Percentiles rank a stretch among this genome's conserved stretches.
These are phyloP conservation scores for Ascomycota sp. DNA, from an alignment of 2,329 filamentous ascomycete species.

Conservation along the genomic window DNA sequence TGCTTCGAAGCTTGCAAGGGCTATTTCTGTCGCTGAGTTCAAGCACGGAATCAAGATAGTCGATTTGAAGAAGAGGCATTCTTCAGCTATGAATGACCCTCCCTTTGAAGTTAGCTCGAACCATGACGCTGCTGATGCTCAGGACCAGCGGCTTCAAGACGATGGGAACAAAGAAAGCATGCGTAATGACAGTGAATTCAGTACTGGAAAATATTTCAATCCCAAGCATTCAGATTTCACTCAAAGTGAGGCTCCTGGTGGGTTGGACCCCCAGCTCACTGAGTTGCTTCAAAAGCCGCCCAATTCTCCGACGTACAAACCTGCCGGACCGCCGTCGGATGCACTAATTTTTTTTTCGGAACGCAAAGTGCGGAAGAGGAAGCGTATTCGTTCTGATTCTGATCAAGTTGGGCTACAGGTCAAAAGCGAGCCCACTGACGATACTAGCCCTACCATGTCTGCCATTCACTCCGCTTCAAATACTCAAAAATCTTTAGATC, in stretches of 20 bases:
- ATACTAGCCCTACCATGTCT: slow-evolving; percentile 10
- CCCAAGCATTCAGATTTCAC: slow-evolving; percentile 9
- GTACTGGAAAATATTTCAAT: too few species aligned
- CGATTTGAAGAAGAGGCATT: slow-evolving; percentile 2
- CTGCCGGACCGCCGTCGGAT: slow-evolving; percentile 34
- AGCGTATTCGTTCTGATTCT: slow-evolving; percentile 7
- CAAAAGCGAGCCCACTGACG: slow-evolving; percentile 19
- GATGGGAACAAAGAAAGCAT: background rate
- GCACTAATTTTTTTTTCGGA: slow-evolving; percentile 28
- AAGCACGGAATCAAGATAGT: slow-evolving; percentile 14
- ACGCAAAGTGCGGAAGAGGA: slow-evolving; percentile 26
- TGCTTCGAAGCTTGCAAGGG: slow-evolving; percentile 20
- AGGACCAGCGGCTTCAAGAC: background rate
- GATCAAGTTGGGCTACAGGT: slow-evolving; percentile 12
- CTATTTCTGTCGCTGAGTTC: slow-evolving; percentile 21
- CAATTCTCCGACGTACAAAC: slow-evolving; percentile 11
- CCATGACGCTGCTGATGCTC: background rate
- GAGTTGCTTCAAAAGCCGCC: slow-evolving; percentile 4
- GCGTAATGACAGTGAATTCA: slow-evolving; percentile 1
- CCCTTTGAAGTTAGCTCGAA: background rate
- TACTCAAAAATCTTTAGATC: slow-evolving; percentile 37
- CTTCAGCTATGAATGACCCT: background rate
- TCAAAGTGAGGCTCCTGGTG: slow-evolving; percentile 6
- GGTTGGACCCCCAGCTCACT: slow-evolving; percentile 8
- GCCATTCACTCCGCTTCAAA: slow-evolving; percentile 8